Base-by-base conservation (phyloP, 2,329 filamentous ascomycete genomes). In the Amylocarpus encephaloides region DNA sequence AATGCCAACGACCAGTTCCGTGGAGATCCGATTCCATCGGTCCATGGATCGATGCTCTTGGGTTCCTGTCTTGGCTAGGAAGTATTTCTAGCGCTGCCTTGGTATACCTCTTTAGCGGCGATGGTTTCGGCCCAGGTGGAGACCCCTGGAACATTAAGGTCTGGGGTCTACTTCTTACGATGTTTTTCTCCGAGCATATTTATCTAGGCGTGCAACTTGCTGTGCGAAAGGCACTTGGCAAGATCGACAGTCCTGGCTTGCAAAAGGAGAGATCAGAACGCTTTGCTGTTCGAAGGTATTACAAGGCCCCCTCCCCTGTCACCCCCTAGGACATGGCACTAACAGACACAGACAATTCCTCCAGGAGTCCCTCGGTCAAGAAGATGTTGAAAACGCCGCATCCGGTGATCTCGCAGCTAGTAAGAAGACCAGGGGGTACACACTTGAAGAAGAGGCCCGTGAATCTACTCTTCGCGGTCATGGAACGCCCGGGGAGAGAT, bases 1-100 rank as follows among this genome's bases (percentile, higher is more conserved):
- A 91, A 67, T 91, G 88, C 74, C 86, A 92, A 62, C 83, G 93
- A 3, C 93, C 93, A 0, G 88, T 88, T 34, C 93, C 93, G 0
- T 89, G 86, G 79, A 82, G 93, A 47, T 83, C 89, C 1, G 93
- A 97, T 70, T 93, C 88, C 1, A 97, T 98, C 59, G 93, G 93
- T 0, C 91, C 93, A 0, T 97, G 90, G 86, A 74, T 97, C 11
- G 80, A 90, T 57, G 84, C 87, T 1, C 75, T 98, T 2, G 85
- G 84, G 13, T 94, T 97, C 66, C 73, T 97, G n/a, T 86, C 89
- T 3, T 97, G 93, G 93, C 74, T 96, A 19, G 93, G 93, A 36
- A 93, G 86, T 58, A 73, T 97, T 52, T 94, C 90, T 5, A 90
- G 86, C 49, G 83, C 90, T 0, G 89, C 91, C 0, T 80, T 97